phyloP scores from a whole-genome alignment of 2,329 filamentous ascomycete species.

The Xylariaceae sp. region DNA sequence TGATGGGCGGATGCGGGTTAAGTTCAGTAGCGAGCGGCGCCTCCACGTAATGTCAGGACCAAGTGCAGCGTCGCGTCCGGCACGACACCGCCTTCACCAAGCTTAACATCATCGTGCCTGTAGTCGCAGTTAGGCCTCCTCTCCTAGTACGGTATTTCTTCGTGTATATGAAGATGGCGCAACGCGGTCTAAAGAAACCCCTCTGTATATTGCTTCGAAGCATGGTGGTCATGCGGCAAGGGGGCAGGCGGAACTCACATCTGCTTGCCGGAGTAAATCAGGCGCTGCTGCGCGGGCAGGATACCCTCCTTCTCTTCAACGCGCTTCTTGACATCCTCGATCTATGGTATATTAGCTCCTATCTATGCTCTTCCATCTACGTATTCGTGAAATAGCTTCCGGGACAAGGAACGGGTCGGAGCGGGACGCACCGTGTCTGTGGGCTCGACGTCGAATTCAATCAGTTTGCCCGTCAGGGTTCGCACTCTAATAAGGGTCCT shows the following conservation, averaged over 20 bases:
- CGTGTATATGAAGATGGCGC: neutral
- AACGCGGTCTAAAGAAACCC: neutral
- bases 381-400: neutral
- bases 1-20: neutral
- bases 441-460: slow-evolving; percentile 93
- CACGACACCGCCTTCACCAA: slow-evolving; percentile 82
- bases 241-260: slow-evolving; percentile 56
- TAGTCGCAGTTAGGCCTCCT: slow-evolving; percentile 1
- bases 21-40: slow-evolving; percentile 31
- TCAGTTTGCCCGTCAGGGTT: slow-evolving; percentile 97
- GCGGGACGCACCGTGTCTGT: slow-evolving; percentile 70
- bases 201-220: neutral
- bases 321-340: slow-evolving; percentile 95
- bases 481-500: slow-evolving; percentile 65
- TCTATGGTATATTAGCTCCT: slow-evolving; percentile 45
- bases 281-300: slow-evolving; percentile 88
- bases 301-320: slow-evolving; percentile 99
- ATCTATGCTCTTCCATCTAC: neutral
- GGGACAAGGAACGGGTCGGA: neutral
- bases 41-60: slow-evolving; percentile 88
- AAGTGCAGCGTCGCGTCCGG: slow-evolving; percentile 91
- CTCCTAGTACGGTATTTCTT: neutral
- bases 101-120: slow-evolving; percentile 94
- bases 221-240: neutral
- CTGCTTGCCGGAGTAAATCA: slow-evolving; percentile 97